Conservation (phyloP, 345 rosid genomes). For the Pugionium cornutum region DNA sequence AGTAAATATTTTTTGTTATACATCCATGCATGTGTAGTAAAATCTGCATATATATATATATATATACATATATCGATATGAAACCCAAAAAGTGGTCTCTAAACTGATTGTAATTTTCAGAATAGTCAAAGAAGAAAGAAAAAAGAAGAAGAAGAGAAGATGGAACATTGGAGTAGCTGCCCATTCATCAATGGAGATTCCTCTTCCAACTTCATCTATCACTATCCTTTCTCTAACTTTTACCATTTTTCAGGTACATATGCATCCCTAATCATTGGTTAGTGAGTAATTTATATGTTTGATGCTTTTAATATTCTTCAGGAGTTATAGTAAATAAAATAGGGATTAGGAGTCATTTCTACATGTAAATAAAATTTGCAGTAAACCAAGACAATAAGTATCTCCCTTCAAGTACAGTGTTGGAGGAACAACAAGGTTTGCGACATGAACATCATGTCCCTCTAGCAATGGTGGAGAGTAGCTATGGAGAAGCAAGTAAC, state of each 20-base stretch:
- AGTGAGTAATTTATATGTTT: slow-evolving; percentile 2
- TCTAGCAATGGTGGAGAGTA: slow-evolving; percentile 27
- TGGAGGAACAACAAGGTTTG: slow-evolving; percentile 34
- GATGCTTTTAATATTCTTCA: no score
- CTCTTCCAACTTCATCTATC: slow-evolving; percentile 27
- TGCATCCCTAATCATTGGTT: background rate
- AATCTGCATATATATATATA: slow-evolving; percentile 21
- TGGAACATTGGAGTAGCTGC: slow-evolving; percentile 31
- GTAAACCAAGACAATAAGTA: slow-evolving; percentile 41
- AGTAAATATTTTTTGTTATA: background rate
- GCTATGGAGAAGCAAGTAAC: slow-evolving; percentile 46
- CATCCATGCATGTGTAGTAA: background rate
- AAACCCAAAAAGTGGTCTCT: slow-evolving; percentile 22
- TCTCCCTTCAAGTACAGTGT: slow-evolving; percentile 37
- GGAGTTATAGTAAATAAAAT: no score
- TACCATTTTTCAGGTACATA: slow-evolving; percentile 40
- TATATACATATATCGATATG: slow-evolving; percentile 8
- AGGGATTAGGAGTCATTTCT: background rate
- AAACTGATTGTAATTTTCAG: slow-evolving; percentile 12
- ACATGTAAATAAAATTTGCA: background rate
- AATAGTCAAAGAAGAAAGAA: slow-evolving; percentile 10
- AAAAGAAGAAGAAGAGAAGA: no score
- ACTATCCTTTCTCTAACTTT: slow-evolving; percentile 24
- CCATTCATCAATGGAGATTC: slow-evolving; percentile 32
- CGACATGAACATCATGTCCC: slow-evolving; percentile 31